Evolutionary conservation across 352 stramenopile species (phyloP).

Genomic region (Stramenopiles sp.): DNA sequence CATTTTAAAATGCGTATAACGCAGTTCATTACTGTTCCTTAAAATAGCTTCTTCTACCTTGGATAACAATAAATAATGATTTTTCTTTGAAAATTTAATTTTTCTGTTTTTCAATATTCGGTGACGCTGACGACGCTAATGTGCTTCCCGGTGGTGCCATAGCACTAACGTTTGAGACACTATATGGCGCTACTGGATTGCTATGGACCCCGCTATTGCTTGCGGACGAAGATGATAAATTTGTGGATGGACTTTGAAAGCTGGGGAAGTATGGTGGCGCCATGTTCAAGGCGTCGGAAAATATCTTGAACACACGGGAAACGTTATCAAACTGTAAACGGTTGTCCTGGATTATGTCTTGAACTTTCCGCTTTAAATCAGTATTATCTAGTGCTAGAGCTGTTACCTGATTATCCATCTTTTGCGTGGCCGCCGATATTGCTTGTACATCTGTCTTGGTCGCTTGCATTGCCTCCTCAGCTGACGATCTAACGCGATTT

Average conservation of each 20-base stretch:
- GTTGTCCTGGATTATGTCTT: not conserved
- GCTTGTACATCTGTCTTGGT: not conserved
- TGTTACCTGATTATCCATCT: not conserved
- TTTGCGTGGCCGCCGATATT: not conserved
- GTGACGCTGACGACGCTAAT: not conserved
- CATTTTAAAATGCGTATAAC: too few relatives aligned
- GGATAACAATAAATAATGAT: too few relatives aligned
- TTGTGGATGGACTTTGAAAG: not conserved
- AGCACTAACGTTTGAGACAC: not conserved
- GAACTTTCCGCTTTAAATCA: not conserved
- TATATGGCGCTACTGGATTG: not conserved
- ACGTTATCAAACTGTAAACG: not conserved
- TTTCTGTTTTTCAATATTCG: not conserved
- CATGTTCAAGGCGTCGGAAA: not conserved
- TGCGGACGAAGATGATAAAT: not conserved
- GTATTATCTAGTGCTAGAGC: not conserved
- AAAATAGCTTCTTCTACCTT: too few relatives aligned
- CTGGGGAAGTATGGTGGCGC: not conserved
- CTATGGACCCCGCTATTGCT: not conserved
- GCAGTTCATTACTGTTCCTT: too few relatives aligned
- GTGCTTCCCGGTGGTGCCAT: not conserved
- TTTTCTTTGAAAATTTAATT: too few relatives aligned
- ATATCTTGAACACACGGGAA: not conserved
- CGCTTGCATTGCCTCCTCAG: slow-evolving; percentile 35
- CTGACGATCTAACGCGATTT: slow-evolving; percentile 30